phyloP scores from a whole-genome alignment of 176 grass and related monocot species.

The Bolboschoenus planiculmis region DNA sequence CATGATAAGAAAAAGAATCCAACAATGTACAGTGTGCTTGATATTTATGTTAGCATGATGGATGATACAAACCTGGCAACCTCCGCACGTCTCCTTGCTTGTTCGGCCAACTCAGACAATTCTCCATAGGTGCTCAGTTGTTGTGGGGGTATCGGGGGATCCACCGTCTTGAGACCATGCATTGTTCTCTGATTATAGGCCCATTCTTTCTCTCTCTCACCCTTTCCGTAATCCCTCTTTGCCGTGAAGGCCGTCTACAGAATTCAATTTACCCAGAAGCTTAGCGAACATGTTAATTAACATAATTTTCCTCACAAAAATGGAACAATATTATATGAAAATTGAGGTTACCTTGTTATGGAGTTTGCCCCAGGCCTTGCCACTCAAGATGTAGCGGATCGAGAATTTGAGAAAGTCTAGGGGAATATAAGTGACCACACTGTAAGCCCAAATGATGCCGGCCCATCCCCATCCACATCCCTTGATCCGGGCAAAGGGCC shows the following conservation, averaged over 20 bases:
- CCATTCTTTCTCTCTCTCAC: constrained; percentile 75
- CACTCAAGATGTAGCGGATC: constrained; percentile 50
- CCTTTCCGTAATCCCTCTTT: constrained; percentile 54
- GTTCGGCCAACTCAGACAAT: constrained; percentile 71
- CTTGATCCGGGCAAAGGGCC: constrained; percentile 56
- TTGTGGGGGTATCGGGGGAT: constrained; percentile 17
- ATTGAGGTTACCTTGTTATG: constrained; percentile 48
- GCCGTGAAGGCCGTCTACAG: constrained; percentile 64
- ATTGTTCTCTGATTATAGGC: constrained; percentile 51
- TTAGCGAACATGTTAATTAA: not conserved
- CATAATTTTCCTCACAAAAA: not conserved
- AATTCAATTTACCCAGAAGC: not conserved
- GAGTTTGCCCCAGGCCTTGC: constrained; percentile 36
- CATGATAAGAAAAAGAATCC: not conserved
- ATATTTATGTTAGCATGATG: not conserved
- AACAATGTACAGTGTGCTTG: not conserved
- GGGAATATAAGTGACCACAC: constrained; percentile 62
- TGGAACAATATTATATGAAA: not conserved
- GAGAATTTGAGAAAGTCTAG: constrained; percentile 84
- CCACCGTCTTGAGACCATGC: constrained; percentile 44
- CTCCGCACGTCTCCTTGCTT: constrained; percentile 70
- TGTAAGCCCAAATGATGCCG: constrained; percentile 63
- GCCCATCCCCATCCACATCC: constrained; percentile 75
- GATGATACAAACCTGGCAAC: constrained; percentile 46
- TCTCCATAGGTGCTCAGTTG: constrained; percentile 56